Conservation (phyloP, 163 green algal genomes). For the Prototheca cutis region DNA sequence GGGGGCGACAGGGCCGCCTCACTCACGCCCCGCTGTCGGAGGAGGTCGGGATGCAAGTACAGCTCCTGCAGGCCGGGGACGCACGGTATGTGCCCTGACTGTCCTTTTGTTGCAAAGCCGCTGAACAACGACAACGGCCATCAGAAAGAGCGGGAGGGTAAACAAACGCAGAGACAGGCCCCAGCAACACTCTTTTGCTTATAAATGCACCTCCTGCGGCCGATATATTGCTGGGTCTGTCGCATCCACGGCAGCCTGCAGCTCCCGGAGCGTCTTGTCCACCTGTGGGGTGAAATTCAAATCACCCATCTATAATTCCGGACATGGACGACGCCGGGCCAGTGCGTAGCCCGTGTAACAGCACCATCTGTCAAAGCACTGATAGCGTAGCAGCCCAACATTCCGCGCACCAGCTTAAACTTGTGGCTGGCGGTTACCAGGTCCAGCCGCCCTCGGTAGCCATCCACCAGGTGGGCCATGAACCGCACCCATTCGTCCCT, state of each 20-base stretch:
- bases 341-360: neutral
- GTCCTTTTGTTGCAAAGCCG: neutral
- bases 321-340: neutral
- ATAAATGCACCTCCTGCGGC: constrained; percentile 20
- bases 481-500: constrained; percentile 30
- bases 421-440: constrained; percentile 4
- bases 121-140: neutral
- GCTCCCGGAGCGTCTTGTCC: constrained; percentile 9
- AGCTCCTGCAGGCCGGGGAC: constrained; percentile 1
- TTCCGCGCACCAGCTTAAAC: constrained; percentile 10
- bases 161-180: too few relatives aligned
- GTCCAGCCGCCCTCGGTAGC: constrained; percentile 23
- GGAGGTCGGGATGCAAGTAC: constrained; percentile 11
- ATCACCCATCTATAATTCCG: neutral
- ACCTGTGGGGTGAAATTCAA: neutral
- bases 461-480: constrained; percentile 8
- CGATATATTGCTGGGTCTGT: constrained; percentile 11
- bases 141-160: too few relatives aligned
- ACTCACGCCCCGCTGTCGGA: constrained; percentile 4
- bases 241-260: neutral
- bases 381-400: too few relatives aligned
- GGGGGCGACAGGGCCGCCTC: neutral
- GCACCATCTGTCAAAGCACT: too few relatives aligned
- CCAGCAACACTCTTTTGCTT: too few relatives aligned
- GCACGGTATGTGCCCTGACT: neutral